Conservation (phyloP, 306 rosid species). For the Heteromeles arbutifolia region DNA sequence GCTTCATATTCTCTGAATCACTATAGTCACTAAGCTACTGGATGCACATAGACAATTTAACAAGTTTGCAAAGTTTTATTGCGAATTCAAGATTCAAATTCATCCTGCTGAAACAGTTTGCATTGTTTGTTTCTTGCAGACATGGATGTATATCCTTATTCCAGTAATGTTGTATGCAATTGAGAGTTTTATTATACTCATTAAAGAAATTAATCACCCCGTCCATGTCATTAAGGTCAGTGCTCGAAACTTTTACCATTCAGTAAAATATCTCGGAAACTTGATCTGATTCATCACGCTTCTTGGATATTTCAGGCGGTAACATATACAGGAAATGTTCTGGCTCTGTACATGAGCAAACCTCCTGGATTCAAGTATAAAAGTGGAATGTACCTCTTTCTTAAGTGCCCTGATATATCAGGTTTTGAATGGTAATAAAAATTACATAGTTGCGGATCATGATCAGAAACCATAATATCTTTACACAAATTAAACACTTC, state of each 20-base stretch:
- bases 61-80: neutral
- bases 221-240: slow-evolving; percentile 65
- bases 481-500: neutral
- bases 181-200: slow-evolving; percentile 46
- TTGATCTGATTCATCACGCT: slow-evolving; percentile 9
- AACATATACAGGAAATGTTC: slow-evolving; percentile 75
- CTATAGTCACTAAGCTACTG: neutral
- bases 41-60: neutral
- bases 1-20: neutral
- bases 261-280: neutral
- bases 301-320: slow-evolving; percentile 55
- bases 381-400: slow-evolving; percentile 90
- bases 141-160: slow-evolving; percentile 82
- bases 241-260: neutral
- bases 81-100: neutral
- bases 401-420: slow-evolving; percentile 85
- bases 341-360: slow-evolving; percentile 72
- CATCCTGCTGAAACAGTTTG: neutral
- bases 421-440: slow-evolving; percentile 68
- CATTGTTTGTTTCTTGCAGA: slow-evolving; percentile 38
- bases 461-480: slow-evolving; percentile 5
- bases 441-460: neutral
- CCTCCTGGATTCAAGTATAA: slow-evolving; percentile 67
- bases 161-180: slow-evolving; percentile 54
- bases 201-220: slow-evolving; percentile 42